These are phyloP conservation scores for Megacollybia platyphylla DNA, from an alignment of 1,284 basidiomycete genomes.

Conservation along the genomic window DNA sequence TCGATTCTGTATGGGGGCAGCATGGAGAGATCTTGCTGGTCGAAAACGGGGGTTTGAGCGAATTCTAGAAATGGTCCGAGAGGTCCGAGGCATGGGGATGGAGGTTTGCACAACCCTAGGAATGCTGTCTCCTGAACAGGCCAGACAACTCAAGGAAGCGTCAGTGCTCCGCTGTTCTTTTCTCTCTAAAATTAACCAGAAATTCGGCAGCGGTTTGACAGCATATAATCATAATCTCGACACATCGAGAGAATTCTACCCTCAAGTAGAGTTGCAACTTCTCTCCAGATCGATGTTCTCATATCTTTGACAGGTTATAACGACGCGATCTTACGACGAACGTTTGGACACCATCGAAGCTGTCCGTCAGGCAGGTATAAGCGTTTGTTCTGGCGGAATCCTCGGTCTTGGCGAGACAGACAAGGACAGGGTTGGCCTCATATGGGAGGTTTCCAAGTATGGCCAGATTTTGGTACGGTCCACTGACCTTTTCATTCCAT, in stretches of 20 bases:
- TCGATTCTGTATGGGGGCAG: conserved; percentile 98
- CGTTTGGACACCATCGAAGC: conserved; percentile 81
- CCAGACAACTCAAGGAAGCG: conserved; percentile 89
- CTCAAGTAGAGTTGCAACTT: conserved; percentile 40
- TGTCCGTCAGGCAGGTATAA: conserved; percentile 91
- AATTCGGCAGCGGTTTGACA: conserved; percentile 61
- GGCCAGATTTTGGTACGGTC: not conserved
- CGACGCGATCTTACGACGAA: conserved; percentile 91
- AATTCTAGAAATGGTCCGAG: conserved; percentile 87
- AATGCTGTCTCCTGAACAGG: conserved; percentile 92
- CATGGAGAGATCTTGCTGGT: conserved; percentile 95
- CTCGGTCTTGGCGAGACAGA: conserved; percentile 90
- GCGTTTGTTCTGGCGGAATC: conserved; percentile 95
- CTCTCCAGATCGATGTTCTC: conserved; percentile 1
- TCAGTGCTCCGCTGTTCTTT: conserved; percentile 21
- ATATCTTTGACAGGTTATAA: conserved; percentile 63
- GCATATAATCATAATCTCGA: conserved; percentile 99
- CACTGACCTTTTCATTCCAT: not conserved
- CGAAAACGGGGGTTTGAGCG: conserved; percentile 91
- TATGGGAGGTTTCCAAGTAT: conserved; percentile 87
- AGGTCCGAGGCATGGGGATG: conserved; percentile 86
- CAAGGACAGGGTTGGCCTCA: conserved; percentile 84
- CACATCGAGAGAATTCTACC: conserved; percentile 95
- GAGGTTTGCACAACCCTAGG: conserved; percentile 98
- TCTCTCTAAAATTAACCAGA: conserved; percentile 1